Percentiles rank a stretch among this genome's conserved stretches.
Evolutionary conservation across 805 yeast genomes (phyloP).

Genomic region (Suhomyces canberraensis): DNA sequence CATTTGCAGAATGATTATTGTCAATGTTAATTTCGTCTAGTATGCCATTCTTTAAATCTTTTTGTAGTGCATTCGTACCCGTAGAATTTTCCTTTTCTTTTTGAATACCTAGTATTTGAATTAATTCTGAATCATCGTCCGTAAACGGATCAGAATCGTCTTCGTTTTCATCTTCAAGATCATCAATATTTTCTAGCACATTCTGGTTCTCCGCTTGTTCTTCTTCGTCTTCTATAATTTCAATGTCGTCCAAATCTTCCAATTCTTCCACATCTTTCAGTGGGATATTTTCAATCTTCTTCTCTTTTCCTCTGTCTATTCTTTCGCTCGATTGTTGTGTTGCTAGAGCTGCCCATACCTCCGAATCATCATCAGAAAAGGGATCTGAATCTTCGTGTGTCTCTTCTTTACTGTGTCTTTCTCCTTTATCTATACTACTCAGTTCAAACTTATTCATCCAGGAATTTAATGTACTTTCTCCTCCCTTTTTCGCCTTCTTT

Average conservation of each 20-base stretch:
- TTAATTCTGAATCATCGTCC: neutral
- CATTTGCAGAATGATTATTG: neutral
- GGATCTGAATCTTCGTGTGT: slow-evolving; percentile 14
- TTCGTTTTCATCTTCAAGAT: neutral
- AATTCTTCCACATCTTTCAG: neutral
- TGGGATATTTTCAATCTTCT: neutral
- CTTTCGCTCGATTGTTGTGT: slow-evolving; percentile 1
- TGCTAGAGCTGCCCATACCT: slow-evolving; percentile 11
- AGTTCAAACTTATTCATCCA: slow-evolving; percentile 34
- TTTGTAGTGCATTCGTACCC: neutral
- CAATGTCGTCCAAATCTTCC: neutral
- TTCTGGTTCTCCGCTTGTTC: neutral
- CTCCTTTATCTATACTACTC: slow-evolving; percentile 1
- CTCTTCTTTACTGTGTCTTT: neutral
- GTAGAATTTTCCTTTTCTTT: no score
- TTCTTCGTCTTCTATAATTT: neutral
- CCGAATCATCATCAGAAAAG: slow-evolving; percentile 30
- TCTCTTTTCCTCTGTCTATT: no score
- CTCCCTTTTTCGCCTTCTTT: neutral
- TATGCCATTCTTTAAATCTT: no score
- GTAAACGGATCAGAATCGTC: neutral
- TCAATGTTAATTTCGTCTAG: neutral
- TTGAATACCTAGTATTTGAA: no score
- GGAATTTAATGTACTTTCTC: slow-evolving; percentile 11
- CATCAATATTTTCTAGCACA: neutral